A percentile compares a stretch with the other conserved stretches of the same genome.
These are phyloP conservation scores for Aspergillus tamarii DNA, from an alignment of 2,329 filamentous ascomycete genomes.

Conservation along the genomic window DNA sequence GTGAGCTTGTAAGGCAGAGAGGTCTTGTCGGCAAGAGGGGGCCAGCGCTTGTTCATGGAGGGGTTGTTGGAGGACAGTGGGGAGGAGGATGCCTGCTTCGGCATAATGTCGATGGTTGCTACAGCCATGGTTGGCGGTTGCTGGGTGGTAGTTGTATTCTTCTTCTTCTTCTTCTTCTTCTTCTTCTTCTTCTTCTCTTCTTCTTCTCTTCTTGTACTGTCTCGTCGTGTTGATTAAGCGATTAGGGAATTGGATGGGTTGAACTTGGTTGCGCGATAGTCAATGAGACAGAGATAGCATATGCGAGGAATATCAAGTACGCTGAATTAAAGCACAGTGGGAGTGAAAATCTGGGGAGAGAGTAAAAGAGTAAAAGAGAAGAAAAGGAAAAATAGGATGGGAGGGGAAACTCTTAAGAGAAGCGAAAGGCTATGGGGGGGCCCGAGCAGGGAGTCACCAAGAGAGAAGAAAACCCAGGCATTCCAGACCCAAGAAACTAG, in stretches of 20 bases:
- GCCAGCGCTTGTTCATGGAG: constrained; percentile 38
- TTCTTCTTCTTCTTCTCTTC: too few relatives aligned
- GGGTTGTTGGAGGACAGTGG: constrained; percentile 28
- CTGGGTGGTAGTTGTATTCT: background rate
- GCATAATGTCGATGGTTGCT: constrained; percentile 23
- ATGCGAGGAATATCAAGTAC: background rate
- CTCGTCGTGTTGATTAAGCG: background rate
- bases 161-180: background rate
- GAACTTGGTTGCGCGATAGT: background rate
- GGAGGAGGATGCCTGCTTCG: constrained; percentile 21
- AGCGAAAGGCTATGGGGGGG: background rate
- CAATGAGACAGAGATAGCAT: background rate
- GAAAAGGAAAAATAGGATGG: background rate
- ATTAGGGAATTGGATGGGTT: background rate
- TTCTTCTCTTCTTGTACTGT: background rate
- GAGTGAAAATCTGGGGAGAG: constrained; percentile 9
- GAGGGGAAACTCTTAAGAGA: constrained; percentile 9
- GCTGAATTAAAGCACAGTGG: background rate
- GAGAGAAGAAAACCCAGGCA: background rate
- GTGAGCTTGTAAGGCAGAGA: constrained; percentile 41
- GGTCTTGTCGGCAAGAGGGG: constrained; percentile 39
- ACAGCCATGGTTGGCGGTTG: constrained; percentile 27
- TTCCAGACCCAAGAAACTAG: constrained; percentile 3
- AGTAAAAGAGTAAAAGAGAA: constrained; percentile 6
- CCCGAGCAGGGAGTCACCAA: background rate